Evolutionary conservation across 352 stramenopile genomes (phyloP).

Genomic region (Blastocystis sp.): DNA sequence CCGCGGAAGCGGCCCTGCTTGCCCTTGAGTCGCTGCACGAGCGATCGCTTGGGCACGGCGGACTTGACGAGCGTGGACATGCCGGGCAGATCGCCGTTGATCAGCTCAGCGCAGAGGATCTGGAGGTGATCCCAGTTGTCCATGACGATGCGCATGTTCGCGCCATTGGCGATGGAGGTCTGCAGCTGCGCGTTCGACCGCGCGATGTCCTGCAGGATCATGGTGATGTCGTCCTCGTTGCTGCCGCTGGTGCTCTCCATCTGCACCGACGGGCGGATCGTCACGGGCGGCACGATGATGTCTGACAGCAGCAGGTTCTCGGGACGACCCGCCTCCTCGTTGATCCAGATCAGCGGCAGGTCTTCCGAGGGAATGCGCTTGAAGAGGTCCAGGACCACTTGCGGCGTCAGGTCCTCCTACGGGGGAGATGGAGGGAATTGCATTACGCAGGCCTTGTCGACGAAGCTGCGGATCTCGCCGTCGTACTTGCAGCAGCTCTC

Average conservation of each 20-base stretch:
- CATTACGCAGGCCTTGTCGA: constrained; percentile 81
- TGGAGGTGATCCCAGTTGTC: constrained; percentile 99
- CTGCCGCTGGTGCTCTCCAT: constrained; percentile 90
- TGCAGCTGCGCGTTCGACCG: constrained; percentile 94
- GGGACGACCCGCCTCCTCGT: constrained; percentile 85
- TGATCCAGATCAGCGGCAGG: constrained; percentile 94
- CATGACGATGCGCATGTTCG: constrained; percentile 95
- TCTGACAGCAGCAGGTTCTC: constrained; percentile 95
- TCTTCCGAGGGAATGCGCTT: constrained; percentile 92
- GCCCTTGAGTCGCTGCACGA: constrained; percentile 95
- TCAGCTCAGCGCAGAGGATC: constrained; percentile 90
- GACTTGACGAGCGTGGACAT: constrained; percentile 87
- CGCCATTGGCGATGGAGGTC: constrained; percentile 87
- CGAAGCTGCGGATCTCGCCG: constrained; percentile 79
- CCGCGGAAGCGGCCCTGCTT: constrained; percentile 95
- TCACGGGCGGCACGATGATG: constrained; percentile 94
- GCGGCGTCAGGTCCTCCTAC: constrained; percentile 73
- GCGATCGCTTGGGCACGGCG: constrained; percentile 88
- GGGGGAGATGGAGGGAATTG: not conserved
- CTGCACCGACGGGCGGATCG: constrained; percentile 93
- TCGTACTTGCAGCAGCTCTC: constrained; percentile 74
- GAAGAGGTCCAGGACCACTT: constrained; percentile 89
- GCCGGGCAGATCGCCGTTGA: constrained; percentile 96
- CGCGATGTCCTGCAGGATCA: constrained; percentile 98
- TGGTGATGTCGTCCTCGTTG: constrained; percentile 97